These are phyloP conservation scores for Neonectria faginata DNA, from an alignment of 2,329 filamentous ascomycete genomes.

Conservation along the genomic window DNA sequence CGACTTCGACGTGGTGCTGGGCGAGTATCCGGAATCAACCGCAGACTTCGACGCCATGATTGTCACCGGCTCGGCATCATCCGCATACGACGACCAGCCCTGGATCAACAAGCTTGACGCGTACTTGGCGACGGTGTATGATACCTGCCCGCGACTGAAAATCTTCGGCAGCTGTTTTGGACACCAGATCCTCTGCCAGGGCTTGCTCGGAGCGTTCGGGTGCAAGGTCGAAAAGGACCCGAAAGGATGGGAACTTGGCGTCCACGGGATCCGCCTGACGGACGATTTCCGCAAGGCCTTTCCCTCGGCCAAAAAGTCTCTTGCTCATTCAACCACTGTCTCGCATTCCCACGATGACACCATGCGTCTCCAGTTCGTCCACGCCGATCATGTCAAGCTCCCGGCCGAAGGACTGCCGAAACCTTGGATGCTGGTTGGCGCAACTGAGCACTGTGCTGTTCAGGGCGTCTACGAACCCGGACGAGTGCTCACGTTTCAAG, in stretches of 20 bases:
- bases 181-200: conserved; percentile 55
- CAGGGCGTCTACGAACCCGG: conserved; percentile 55
- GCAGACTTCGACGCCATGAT: conserved; percentile 51
- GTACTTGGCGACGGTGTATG: conserved; percentile 47
- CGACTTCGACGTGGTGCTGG: conserved; percentile 51
- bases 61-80: conserved; percentile 53
- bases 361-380: conserved; percentile 53
- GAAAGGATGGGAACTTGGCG: conserved; percentile 48
- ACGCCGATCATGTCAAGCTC: conserved; percentile 48
- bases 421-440: conserved; percentile 39
- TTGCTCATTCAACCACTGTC: not conserved
- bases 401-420: conserved; percentile 27
- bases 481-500: conserved; percentile 55
- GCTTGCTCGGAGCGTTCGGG: conserved; percentile 48
- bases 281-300: conserved; percentile 36
- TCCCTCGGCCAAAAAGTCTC: not conserved
- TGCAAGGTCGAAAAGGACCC: conserved; percentile 45
- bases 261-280: conserved; percentile 44
- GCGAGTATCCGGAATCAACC: conserved; percentile 50
- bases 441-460: conserved; percentile 48
- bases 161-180: conserved; percentile 59
- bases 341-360: conserved; percentile 26
- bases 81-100: conserved; percentile 46
- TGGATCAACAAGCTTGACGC: conserved; percentile 39
- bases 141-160: conserved; percentile 44